These are phyloP conservation scores for Lasiodiplodia gonubiensis DNA, from an alignment of 2,329 filamentous ascomycete species.

Conservation along the genomic window DNA sequence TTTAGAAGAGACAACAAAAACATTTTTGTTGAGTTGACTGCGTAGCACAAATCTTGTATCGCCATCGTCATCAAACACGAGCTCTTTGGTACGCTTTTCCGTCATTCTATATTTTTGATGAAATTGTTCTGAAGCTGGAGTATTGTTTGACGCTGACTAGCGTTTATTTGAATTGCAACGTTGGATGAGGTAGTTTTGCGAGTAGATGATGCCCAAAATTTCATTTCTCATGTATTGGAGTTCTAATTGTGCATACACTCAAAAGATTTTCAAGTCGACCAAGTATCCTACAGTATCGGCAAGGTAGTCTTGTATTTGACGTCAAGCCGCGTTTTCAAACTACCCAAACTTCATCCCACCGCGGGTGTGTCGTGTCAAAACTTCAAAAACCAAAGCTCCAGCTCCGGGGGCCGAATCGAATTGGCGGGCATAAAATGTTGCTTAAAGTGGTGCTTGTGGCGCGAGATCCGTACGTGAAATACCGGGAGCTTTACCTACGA, in stretches of 20 bases:
- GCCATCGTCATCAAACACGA: too few species aligned
- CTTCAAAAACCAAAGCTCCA: neutral
- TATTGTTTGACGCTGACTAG: too few species aligned
- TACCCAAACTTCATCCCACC: neutral
- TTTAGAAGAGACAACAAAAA: too few species aligned
- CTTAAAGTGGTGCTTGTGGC: neutral
- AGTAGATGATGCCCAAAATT: too few species aligned
- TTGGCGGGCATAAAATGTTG: neutral
- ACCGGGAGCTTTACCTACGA: too few species aligned
- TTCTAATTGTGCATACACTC: neutral
- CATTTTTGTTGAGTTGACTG: too few species aligned
- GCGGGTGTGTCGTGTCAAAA: neutral
- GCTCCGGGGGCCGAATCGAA: neutral
- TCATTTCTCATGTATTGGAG: neutral
- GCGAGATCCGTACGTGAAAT: neutral
- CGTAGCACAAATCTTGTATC: too few species aligned
- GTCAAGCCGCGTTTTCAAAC: neutral
- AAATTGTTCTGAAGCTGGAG: too few species aligned
- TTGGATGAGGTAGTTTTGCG: too few species aligned
- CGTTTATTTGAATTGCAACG: too few species aligned
- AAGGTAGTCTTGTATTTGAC: neutral
- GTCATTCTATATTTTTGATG: too few species aligned
- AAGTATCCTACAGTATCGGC: neutral
- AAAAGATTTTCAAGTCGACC: neutral
- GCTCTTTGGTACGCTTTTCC: too few species aligned